Evolutionary conservation across 1,284 basidiomycete genomes (phyloP), one percentile per base, ranked within the genome.

Genomic region (Marasmius sp.): DNA sequence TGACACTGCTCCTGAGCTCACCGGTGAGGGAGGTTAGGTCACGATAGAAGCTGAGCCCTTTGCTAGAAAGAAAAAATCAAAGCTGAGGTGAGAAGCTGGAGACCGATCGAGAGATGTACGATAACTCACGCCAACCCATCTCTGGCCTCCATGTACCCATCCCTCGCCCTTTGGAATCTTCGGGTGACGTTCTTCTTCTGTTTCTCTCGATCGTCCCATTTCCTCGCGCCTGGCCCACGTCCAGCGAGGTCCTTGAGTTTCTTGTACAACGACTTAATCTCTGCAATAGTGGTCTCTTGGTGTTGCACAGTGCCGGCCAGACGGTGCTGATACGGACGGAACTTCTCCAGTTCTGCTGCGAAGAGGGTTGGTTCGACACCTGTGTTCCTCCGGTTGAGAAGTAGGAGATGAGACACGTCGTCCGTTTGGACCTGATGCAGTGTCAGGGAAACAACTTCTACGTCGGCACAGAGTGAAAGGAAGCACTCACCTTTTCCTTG

Each of bases 311-410:
- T 93, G 0, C 90, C 83, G 1, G 85, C 78, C 1, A 98, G 79
- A 4, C 94, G 86, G 54, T 91, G 86, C 73, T 97, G 95, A 71
- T 94, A 95, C 1, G 95, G 93, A 22, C 87, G 84, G 80, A 98
- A 98, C 76, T 98, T 98, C 74, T 98, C 96, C 16, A 98, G 85
- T 74, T 98, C 96, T 6, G 89, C 85, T 0, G 94, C 93, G 69
- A 98, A 98, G 16, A 98, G 81, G 0, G 93, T 85, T 0, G 92
- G 89, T 68, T 98, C 95, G 4, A 93, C 90, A 43, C 88, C 87
- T 33, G 87, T 85, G 64, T 94, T 91, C 16, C 95, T 90, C 14
- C 94, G 88, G 72, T 98, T 97, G 58, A 98, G 85, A 1, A 99
- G 85, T 0, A 99, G 85, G 0, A 98, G 81, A 71, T 97, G 95